phyloP scores from a whole-genome alignment of 306 rosid genomes.

The Casuarina cunninghamiana region DNA sequence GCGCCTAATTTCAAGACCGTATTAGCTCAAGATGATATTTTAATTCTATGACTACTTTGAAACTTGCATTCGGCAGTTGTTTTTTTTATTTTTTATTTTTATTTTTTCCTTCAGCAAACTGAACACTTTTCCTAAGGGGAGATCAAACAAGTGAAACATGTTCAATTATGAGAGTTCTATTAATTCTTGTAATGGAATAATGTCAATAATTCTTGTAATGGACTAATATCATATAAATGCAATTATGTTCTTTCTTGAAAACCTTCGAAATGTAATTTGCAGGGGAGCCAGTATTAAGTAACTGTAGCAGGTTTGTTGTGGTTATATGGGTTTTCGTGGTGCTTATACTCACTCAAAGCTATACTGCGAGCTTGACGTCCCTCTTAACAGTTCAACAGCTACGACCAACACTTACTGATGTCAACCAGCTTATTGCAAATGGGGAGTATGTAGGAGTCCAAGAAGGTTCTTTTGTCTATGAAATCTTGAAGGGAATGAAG shows the following conservation, averaged over 20 bases:
- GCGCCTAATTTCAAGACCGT: too few relatives aligned
- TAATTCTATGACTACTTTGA: too few relatives aligned
- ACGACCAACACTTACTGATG: constrained; percentile 42
- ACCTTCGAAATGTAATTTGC: background rate
- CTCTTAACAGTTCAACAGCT: constrained; percentile 58
- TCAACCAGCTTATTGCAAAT: constrained; percentile 34
- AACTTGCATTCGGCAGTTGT: too few relatives aligned
- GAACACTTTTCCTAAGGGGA: too few relatives aligned
- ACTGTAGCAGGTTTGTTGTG: constrained; percentile 58
- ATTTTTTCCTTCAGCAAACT: too few relatives aligned
- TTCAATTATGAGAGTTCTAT: too few relatives aligned
- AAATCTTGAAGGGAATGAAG: constrained; percentile 32
- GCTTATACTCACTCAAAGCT: constrained; percentile 60
- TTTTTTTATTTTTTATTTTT: too few relatives aligned
- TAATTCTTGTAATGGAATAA: too few relatives aligned
- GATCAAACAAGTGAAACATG: too few relatives aligned
- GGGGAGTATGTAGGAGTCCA: constrained; percentile 47
- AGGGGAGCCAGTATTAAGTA: constrained; percentile 58
- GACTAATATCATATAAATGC: too few relatives aligned
- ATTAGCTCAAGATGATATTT: too few relatives aligned
- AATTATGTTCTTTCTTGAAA: background rate
- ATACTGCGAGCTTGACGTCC: constrained; percentile 62
- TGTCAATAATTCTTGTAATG: too few relatives aligned
- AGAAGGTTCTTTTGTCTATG: constrained; percentile 40
- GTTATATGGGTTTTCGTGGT: constrained; percentile 64